Base-by-base conservation (phyloP, 1,139 yeast genomes). In the Casaregolazyma suthepensis region DNA sequence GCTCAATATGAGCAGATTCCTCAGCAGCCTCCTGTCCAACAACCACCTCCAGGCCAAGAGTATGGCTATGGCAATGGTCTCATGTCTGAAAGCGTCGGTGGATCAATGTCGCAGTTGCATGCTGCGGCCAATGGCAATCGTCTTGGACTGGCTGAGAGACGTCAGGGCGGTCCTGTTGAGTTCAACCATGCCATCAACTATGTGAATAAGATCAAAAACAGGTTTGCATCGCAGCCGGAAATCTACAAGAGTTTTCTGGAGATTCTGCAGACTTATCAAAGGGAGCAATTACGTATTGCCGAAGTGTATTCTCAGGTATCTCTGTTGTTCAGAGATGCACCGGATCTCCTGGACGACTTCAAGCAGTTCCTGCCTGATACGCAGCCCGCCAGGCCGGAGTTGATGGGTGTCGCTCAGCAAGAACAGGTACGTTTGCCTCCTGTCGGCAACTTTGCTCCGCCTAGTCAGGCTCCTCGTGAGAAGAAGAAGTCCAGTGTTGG, bases 301-400 rank as follows among this genome's bases (percentile, higher is more conserved):
- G 98, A 93, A 66, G 98, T 93, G 9, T 93, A 93, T 65, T 85
- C 89, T 55, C 97, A 93, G 67, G 97, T 93, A 1, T 88, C 97
- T 1, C 78, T 83, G 23, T 75, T 93, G 54, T 93, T 93, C 73
- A 85, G 89, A 55, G 88, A 88, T 63, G 96, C 97, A 5, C 99
- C 98, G 1, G 99, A 93, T 68, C 77, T 93, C 59, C 74, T 93
- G 60, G 96, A 89, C 62, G 99, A 94, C 67, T 93, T 93, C 71
- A 90, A 91, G 69, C 94, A 90, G 68, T 93, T 93, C 66, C 77
- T 93, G 68, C 99, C 99, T 1, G 98, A 93, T 63, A 83, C 84
- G 5, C 66, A 62, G 43, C 59, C 59, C 13, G 57, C 53, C 9
- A 63, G 58, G 6, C 56, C 51, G 5, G 57, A 54, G 13, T 40